Evolutionary conservation across 148 eudicot genomes (phyloP).

Genomic region (Linanthus parryae): DNA sequence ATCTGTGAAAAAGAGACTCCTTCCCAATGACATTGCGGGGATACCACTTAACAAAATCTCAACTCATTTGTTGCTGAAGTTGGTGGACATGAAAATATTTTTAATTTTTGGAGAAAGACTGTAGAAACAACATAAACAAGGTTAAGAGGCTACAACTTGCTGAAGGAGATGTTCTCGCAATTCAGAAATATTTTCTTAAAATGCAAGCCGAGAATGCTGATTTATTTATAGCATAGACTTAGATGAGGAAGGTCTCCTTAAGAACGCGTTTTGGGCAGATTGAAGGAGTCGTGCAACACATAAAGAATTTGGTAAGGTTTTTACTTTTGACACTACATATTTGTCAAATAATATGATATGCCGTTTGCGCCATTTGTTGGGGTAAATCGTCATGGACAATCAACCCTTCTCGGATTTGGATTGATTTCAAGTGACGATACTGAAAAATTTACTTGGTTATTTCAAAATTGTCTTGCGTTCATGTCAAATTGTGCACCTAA

Average conservation of each 20-base stretch:
- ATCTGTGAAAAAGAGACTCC: background rate
- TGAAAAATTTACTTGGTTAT: background rate
- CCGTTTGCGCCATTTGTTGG: slow-evolving; percentile 1
- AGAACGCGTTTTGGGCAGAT: too few relatives aligned
- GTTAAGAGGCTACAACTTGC: background rate
- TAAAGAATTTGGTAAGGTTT: background rate
- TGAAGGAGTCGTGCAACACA: too few relatives aligned
- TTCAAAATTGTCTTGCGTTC: background rate
- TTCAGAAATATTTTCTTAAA: background rate
- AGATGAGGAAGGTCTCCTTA: background rate
- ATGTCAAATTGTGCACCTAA: background rate
- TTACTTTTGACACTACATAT: background rate
- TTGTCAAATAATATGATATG: too few relatives aligned
- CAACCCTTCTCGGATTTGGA: background rate
- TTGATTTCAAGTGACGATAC: background rate
- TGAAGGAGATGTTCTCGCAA: background rate
- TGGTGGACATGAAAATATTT: background rate
- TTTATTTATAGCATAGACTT: background rate
- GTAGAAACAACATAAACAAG: background rate
- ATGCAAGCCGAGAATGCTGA: background rate
- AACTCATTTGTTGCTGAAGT: background rate
- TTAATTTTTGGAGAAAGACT: background rate
- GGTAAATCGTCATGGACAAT: slow-evolving; percentile 1
- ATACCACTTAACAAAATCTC: background rate
- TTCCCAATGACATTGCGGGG: background rate